phyloP scores from a whole-genome alignment of 1,139 yeast genomes.

The Scheffersomyces stambukii region DNA sequence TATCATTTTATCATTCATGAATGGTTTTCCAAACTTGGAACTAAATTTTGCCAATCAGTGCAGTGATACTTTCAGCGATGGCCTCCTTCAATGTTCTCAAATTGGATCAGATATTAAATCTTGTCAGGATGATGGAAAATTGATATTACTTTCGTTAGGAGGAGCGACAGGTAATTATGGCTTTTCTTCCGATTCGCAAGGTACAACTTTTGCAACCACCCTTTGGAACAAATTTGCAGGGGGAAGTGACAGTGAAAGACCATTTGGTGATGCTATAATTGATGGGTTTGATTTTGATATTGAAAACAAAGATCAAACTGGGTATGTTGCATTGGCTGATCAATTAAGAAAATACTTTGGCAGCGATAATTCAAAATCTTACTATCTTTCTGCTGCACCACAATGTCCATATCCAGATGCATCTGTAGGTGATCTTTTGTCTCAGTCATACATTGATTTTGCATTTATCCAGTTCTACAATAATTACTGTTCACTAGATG shows the following conservation, averaged over 20 bases:
- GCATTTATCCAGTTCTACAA: conserved; percentile 88
- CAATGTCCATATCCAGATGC: conserved; percentile 89
- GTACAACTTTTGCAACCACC: conserved; percentile 61
- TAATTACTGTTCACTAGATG: conserved; percentile 61
- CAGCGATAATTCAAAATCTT: conserved; percentile 48
- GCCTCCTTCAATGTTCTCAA: conserved; percentile 52
- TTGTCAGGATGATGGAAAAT: conserved; percentile 73
- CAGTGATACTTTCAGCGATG: conserved; percentile 45
- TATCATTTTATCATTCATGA: conserved; percentile 61
- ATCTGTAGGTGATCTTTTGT: conserved; percentile 61
- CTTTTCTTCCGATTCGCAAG: conserved; percentile 56
- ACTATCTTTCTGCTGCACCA: conserved; percentile 85
- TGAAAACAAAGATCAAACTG: conserved; percentile 39
- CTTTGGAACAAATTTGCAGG: conserved; percentile 85
- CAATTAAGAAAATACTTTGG: conserved; percentile 52
- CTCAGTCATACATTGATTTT: conserved; percentile 62
- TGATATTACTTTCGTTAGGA: conserved; percentile 65
- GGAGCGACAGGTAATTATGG: conserved; percentile 79
- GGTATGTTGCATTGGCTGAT: conserved; percentile 57
- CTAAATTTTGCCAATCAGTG: conserved; percentile 70
- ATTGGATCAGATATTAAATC: conserved; percentile 67
- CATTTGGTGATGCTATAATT: conserved; percentile 54
- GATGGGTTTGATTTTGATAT: conserved; percentile 41
- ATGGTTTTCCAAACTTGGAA: conserved; percentile 44
- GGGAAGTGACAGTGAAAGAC: conserved; percentile 55